Evolutionary conservation across 139 green algal species (phyloP).

Genomic region (Ostreobium quekettii): DNA sequence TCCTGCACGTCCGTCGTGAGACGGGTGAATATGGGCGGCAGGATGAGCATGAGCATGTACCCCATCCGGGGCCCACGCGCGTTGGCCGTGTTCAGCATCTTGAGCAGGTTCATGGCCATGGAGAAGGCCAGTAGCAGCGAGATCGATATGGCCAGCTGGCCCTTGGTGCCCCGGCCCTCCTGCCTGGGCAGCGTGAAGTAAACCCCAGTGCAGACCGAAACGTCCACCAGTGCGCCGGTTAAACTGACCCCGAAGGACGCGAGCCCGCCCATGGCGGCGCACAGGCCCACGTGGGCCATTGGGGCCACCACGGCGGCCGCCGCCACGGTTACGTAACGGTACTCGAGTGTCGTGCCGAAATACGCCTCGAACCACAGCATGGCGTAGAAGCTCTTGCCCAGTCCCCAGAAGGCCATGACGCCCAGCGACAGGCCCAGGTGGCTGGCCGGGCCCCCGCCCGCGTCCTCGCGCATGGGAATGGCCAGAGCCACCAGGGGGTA

Average conservation of each 20-base stretch:
- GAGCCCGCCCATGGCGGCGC: not conserved
- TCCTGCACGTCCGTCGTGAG: slow-evolving; percentile 13
- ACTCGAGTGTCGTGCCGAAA: not conserved
- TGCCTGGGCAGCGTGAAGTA: not conserved
- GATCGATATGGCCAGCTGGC: not conserved
- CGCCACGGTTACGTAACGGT: not conserved
- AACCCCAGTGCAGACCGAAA: not conserved
- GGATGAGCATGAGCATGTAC: slow-evolving; percentile 7
- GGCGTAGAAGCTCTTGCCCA: too few relatives aligned
- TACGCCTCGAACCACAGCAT: not conserved
- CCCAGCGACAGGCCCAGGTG: too few relatives aligned
- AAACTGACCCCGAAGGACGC: not conserved
- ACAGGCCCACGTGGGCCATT: not conserved
- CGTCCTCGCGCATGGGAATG: too few relatives aligned
- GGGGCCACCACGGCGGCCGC: not conserved
- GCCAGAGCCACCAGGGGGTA: too few relatives aligned
- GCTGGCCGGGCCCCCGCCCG: too few relatives aligned
- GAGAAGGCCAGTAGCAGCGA: not conserved
- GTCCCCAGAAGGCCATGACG: too few relatives aligned
- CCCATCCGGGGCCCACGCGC: not conserved
- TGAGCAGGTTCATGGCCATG: not conserved
- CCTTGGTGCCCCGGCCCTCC: not conserved
- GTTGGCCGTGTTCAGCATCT: not conserved
- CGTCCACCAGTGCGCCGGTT: not conserved
- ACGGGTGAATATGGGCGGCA: slow-evolving; percentile 9